Conservation (phyloP, 1,284 basidiomycete genomes). For the Phaffia rhodozyma region DNA sequence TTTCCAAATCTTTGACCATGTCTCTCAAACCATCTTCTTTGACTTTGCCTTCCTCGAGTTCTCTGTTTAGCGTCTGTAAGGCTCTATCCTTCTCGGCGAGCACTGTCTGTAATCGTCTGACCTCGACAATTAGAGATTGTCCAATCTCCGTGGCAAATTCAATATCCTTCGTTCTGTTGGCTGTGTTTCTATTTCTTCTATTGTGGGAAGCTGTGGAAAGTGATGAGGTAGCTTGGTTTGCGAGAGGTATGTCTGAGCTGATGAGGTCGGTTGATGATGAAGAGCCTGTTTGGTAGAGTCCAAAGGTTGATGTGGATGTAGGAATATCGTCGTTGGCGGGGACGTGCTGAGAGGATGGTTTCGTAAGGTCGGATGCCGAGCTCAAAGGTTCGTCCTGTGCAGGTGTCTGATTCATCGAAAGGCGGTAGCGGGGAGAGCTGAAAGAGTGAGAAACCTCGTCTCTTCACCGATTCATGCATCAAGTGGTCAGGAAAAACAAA, state of each 20-base stretch:
- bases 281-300: neutral
- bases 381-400: no score
- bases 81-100: constrained; percentile 78
- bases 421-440: neutral
- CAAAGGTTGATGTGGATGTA: neutral
- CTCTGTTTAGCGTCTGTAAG: constrained; percentile 72
- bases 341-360: neutral
- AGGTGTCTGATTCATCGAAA: no score
- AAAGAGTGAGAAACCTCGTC: neutral
- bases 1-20: constrained; percentile 61
- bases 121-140: constrained; percentile 75
- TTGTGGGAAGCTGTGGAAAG: constrained; percentile 25
- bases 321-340: neutral
- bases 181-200: constrained; percentile 37
- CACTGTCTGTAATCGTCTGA: constrained; percentile 71
- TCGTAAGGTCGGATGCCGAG: neutral
- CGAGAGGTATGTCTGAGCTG: constrained; percentile 2
- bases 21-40: constrained; percentile 54
- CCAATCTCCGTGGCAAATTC: constrained; percentile 96
- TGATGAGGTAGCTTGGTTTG: constrained; percentile 14
- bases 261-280: constrained; percentile 5
- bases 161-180: constrained; percentile 38
- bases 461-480: neutral
- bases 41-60: constrained; percentile 64
- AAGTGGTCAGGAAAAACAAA: constrained; percentile 23